phyloP scores from a whole-genome alignment of 805 yeast genomes.

The Blastobotrys mokoenaii region DNA sequence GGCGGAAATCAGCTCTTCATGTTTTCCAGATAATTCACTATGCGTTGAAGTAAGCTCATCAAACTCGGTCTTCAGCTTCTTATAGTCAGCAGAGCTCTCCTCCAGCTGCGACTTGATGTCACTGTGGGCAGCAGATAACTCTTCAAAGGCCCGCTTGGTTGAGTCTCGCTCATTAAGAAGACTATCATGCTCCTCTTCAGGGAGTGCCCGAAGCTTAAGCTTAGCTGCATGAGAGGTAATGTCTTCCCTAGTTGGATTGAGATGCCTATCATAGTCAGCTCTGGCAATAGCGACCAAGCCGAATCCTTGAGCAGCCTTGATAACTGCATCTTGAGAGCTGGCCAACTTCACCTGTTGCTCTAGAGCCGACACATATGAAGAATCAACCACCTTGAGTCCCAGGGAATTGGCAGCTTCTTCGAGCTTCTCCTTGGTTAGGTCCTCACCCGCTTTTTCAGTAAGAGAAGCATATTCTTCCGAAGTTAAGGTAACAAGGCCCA shows the following conservation, averaged over 20 bases:
- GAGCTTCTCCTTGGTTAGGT: slow-evolving; percentile 4
- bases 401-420: slow-evolving; percentile 13
- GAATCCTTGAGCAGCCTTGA: slow-evolving; percentile 26
- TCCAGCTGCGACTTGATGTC: neutral
- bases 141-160: neutral
- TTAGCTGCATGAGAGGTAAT: neutral
- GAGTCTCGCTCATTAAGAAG: neutral
- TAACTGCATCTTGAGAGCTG: slow-evolving; percentile 11
- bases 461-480: slow-evolving; percentile 18
- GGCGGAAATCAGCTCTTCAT: neutral
- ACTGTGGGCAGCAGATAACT: neutral
- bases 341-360: slow-evolving; percentile 4
- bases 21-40: neutral
- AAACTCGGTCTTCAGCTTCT: neutral
- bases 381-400: slow-evolving; percentile 11
- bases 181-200: neutral
- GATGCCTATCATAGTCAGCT: slow-evolving; percentile 16
- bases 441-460: slow-evolving; percentile 4
- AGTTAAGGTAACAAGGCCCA: slow-evolving; percentile 18
- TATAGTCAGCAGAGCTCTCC: neutral
- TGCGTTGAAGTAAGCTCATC: neutral
- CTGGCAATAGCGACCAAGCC: slow-evolving; percentile 28
- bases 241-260: slow-evolving; percentile 18
- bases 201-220: neutral
- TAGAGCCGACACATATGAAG: slow-evolving; percentile 6